Conservation (phyloP, 2,329 filamentous ascomycete species). For the Magnaporthiopsis incrustans region DNA sequence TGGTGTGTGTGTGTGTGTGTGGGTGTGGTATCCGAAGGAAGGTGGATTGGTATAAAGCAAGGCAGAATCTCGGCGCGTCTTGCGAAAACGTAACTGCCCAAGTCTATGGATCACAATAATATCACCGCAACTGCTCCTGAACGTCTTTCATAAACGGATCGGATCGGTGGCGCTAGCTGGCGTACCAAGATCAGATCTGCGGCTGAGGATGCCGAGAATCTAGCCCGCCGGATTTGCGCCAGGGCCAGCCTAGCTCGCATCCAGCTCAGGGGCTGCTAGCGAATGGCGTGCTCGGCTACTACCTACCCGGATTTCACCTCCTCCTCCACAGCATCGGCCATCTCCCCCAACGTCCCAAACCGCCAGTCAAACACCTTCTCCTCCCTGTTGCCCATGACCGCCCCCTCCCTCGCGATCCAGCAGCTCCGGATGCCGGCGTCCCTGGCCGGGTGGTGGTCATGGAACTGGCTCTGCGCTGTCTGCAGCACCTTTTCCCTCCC, state of each 20-base stretch:
- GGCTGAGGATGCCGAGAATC: background rate
- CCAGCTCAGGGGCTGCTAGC: background rate
- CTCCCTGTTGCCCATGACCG: conserved; percentile 34
- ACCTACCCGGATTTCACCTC: conserved; percentile 10
- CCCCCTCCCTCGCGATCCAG: conserved; percentile 50
- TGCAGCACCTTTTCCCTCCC: conserved; percentile 48
- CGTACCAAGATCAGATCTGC: background rate
- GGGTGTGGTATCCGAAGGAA: too few relatives aligned
- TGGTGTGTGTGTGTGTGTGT: too few relatives aligned
- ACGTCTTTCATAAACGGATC: background rate
- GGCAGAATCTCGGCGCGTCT: too few relatives aligned
- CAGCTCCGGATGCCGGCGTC: conserved; percentile 46
- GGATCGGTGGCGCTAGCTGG: background rate
- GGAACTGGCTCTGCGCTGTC: conserved; percentile 60
- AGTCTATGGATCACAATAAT: too few relatives aligned
- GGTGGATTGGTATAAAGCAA: too few relatives aligned
- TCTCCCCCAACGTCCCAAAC: conserved; percentile 48
- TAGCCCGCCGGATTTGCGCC: background rate
- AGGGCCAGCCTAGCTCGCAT: background rate
- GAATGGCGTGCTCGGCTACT: background rate
- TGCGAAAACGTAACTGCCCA: too few relatives aligned
- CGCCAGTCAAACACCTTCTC: conserved; percentile 41
- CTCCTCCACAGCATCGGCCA: conserved; percentile 50
- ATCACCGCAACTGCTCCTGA: too few relatives aligned
- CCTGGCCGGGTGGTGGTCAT: conserved; percentile 61